Conservation (phyloP, 1,284 basidiomycete genomes). For the Trichosporon faecale region DNA sequence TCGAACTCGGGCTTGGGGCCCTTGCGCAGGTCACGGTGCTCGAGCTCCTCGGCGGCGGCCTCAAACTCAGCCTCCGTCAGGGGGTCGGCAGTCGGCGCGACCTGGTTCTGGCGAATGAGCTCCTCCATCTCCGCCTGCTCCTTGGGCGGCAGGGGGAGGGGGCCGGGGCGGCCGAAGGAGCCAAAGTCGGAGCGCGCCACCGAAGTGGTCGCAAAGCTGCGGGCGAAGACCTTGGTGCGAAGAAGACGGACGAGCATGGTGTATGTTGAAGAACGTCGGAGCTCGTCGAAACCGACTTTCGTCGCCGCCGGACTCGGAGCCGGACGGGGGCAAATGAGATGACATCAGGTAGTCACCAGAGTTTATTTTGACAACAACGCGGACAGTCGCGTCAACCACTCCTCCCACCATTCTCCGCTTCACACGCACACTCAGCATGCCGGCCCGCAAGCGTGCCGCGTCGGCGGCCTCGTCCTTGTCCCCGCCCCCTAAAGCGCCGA, state of each 20-base stretch:
- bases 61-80: conserved; percentile 18
- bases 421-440: background rate
- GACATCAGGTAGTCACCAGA: conserved; percentile 5
- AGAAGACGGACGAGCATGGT: background rate
- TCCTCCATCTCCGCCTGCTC: conserved; percentile 53
- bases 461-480: background rate
- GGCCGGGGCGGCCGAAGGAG: conserved; percentile 42
- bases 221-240: background rate
- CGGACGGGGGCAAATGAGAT: conserved; percentile 6
- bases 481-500: background rate
- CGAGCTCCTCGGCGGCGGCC: conserved; percentile 47
- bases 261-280: background rate
- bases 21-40: conserved; percentile 56
- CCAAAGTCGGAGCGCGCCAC: conserved; percentile 6
- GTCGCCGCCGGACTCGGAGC: background rate
- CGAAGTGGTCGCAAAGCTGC: background rate
- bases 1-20: conserved; percentile 56
- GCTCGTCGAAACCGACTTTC: background rate
- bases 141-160: conserved; percentile 46
- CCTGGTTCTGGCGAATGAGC: conserved; percentile 43
- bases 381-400: background rate
- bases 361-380: conserved; percentile 5
- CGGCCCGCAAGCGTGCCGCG: conserved; percentile 4
- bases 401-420: background rate
- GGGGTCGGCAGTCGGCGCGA: conserved; percentile 23